phyloP scores from a whole-genome alignment of 106 monocot genomes.

The Dendrobium huoshanense region DNA sequence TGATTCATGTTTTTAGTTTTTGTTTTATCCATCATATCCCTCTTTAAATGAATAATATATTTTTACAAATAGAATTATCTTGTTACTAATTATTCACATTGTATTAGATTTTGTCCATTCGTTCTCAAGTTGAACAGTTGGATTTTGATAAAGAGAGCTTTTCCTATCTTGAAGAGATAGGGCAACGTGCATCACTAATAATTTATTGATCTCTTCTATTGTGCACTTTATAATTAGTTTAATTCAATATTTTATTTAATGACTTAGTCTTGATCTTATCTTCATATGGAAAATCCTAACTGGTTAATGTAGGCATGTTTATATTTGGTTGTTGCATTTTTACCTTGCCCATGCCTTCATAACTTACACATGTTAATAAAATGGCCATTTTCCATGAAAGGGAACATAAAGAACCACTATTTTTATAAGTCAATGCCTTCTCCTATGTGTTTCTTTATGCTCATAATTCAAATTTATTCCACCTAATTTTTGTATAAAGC shows the following conservation, averaged over 20 bases:
- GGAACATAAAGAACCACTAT: neutral
- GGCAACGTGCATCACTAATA: conserved; percentile 84
- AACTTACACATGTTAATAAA: neutral
- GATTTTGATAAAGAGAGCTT: conserved; percentile 91
- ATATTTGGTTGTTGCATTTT: neutral
- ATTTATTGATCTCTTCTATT: conserved; percentile 13
- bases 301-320: neutral
- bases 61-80: neutral
- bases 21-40: neutral
- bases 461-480: neutral
- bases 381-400: neutral
- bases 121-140: conserved; percentile 87
- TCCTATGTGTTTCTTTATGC: neutral
- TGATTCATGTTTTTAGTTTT: conserved; percentile 71
- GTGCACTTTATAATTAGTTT: neutral
- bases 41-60: neutral
- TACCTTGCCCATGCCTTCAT: neutral
- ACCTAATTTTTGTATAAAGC: neutral
- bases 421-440: neutral
- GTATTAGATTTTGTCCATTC: conserved; percentile 79
- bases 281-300: neutral
- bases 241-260: neutral
- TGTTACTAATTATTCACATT: neutral
- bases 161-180: conserved; percentile 91
- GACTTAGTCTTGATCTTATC: neutral